Percentiles rank a stretch among this genome's conserved stretches.
Evolutionary conservation across 495 filamentous ascomycete species (phyloP).

Genomic region (Hypoxylon crocopeplum): DNA sequence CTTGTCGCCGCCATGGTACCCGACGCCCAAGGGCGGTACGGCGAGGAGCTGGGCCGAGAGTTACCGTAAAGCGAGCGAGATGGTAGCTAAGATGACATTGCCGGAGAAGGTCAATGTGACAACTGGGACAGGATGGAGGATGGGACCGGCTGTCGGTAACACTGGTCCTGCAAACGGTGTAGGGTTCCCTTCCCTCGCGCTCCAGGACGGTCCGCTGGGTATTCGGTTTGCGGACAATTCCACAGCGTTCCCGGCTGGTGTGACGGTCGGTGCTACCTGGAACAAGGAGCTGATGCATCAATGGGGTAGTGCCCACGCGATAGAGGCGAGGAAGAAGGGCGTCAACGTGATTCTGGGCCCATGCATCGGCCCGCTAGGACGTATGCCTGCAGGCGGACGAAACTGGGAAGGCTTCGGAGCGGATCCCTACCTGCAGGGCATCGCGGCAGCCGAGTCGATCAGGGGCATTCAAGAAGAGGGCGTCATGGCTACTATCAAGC

Average conservation of each 20-base stretch:
- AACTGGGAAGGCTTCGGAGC: conserved; percentile 91
- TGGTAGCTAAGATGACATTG: conserved; percentile 85
- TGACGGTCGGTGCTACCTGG: conserved; percentile 88
- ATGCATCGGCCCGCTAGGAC: conserved; percentile 77
- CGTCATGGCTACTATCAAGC: conserved; percentile 86
- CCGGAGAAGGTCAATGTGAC: conserved; percentile 95
- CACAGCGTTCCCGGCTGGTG: conserved; percentile 82
- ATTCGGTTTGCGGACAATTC: conserved; percentile 77
- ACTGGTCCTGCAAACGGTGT: conserved; percentile 74
- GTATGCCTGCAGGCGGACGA: conserved; percentile 84
- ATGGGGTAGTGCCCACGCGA: conserved; percentile 70
- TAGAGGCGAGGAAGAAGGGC: conserved; percentile 75
- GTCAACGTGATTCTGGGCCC: conserved; percentile 78
- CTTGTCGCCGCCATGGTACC: conserved; percentile 81
- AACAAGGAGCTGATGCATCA: conserved; percentile 78
- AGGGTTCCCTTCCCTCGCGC: conserved; percentile 82
- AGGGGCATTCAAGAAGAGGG: conserved; percentile 79
- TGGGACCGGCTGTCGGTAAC: conserved; percentile 91
- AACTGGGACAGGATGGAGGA: conserved; percentile 89
- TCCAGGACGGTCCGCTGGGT: conserved; percentile 91
- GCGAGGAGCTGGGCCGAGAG: conserved; percentile 73
- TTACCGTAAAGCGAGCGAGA: conserved; percentile 78
- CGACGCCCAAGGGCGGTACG: conserved; percentile 81
- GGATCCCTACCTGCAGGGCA: conserved; percentile 76
- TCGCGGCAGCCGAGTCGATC: conserved; percentile 44